Evolutionary conservation across 192 early-diverging fungal genomes (phyloP), one percentile per base, ranked within the genome.

Genomic region (Linnemannia hyalina): DNA sequence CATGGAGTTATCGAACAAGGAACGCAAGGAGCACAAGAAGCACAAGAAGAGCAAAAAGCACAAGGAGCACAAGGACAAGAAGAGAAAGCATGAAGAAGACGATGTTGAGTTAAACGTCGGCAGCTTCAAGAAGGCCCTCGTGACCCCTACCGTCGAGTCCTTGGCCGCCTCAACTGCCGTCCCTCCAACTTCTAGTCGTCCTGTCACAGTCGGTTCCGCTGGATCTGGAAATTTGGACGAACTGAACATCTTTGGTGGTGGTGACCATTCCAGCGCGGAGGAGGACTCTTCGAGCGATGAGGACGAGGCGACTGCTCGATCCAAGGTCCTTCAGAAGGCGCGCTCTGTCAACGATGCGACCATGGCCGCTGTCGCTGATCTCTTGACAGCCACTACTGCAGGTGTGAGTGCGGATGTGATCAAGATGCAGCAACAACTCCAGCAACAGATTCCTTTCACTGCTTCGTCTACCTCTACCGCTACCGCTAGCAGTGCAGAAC

Each of bases 91-190:
- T 23, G 32, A 72, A 7, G 32, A 72, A 15, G 79, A 74, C 18
- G 60, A 55, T 16, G 63, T 69, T 4, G 79, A 80, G 2, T 23
- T 80, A 32, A 80, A 74, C 38, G 47, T 60, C 32, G 69, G 69
- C 10, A 42, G 46, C 7, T 80, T 80, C 79, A 80, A 80, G 79
- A 80, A 80, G 47, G 79, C 79, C 13, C 57, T 80, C 7, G 60
- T 74, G 2, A 80, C 79, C 1, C 79, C 78, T 2, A 49, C 70
- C 15, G 29, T 46, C 32, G 32, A 22, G 60, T 26, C 57, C 23
- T n/a, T 60, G 57, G n/a, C 57, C 57, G 23, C 57, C n/a, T 3
- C 60, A 1, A 65, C 60, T 29, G 60, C 60, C 26, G 60, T 65
- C 3, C 29, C 60, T 32, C 29, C 60, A 32, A 65, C 60, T 8